phyloP scores from a whole-genome alignment of 495 filamentous ascomycete genomes.

The Podospora fimiseda region DNA sequence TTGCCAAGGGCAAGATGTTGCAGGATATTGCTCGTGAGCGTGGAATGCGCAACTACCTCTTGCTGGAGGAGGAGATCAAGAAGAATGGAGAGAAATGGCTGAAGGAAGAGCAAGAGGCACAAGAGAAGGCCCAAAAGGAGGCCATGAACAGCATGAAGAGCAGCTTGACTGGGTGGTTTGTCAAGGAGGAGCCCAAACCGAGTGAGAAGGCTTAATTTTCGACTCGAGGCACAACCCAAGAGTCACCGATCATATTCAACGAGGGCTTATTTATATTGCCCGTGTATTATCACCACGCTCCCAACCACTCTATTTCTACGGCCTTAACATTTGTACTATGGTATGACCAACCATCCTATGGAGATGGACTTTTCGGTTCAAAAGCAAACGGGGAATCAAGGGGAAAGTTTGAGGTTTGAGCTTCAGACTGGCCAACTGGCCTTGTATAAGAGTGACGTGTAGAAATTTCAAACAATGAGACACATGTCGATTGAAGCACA shows the following conservation, averaged over 20 bases:
- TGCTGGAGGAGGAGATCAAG: constrained; percentile 79
- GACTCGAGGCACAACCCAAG: background rate
- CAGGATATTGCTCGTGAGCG: constrained; percentile 87
- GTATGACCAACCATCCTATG: background rate
- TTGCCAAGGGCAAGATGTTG: constrained; percentile 87
- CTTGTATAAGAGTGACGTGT: background rate
- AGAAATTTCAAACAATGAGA: too few relatives aligned
- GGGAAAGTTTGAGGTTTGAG: too few relatives aligned
- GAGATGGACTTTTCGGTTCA: background rate
- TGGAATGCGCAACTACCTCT: constrained; percentile 81
- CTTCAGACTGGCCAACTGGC: background rate
- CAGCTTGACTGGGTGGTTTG: constrained; percentile 46
- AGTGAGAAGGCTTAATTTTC: background rate
- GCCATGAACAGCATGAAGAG: constrained; percentile 74
- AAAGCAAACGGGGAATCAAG: too few relatives aligned
- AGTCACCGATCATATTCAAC: constrained; percentile 2
- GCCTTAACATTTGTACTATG: background rate
- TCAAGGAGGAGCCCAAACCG: constrained; percentile 7
- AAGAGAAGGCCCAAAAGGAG: constrained; percentile 81
- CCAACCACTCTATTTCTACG: background rate
- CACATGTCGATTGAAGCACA: too few relatives aligned
- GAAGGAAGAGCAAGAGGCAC: constrained; percentile 76
- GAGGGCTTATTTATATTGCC: too few relatives aligned
- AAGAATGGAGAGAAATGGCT: constrained; percentile 93
- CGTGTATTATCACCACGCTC: too few relatives aligned